Evolutionary conservation across 257 asterid genomes (phyloP), one percentile per base, ranked within the genome.

Genomic region (Coffea canephora): DNA sequence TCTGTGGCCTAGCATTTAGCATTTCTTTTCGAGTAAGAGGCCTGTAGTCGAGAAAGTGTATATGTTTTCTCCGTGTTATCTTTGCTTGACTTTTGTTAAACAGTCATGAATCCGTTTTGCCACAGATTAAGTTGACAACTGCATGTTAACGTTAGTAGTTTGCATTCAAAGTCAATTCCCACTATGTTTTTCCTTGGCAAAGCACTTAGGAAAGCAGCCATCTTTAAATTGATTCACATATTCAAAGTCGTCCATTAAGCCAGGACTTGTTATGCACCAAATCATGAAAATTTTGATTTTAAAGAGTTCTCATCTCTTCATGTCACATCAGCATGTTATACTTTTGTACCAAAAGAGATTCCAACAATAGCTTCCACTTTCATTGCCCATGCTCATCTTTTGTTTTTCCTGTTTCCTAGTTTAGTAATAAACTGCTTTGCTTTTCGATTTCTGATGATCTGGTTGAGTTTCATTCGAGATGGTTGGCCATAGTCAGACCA

Each of bases 241-340:
- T 70, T 71, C 73, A 75, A 68, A 80, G 83, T 75, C 80, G 45
- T 80, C 83, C 80, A 75, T 21, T 80, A 43, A 54, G 72, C 41
- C 41, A 61, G 73, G 74, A 76, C 73, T 81, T 46, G 46, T 8
- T 41, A 46, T 76, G 69, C 69, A 52, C 59, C 34, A 21, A 39
- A 76, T 77, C 54, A 81, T 81, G 25, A 41, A 8, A 43, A 71
- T n/a, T 81, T 76, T 71, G 80, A 76, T 80, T 80, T 57, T 0
- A 54, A 54, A 80, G 65, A 8, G 6, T 59, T 45, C 43, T 69
- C 21, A 66, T 23, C 75, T 77, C 48, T 66, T 36, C 54, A 68
- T 74, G 36, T 80, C 75, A 64, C 71, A 68, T 77, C 80, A 76
- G 48, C 62, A 62, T 48, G 77, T 62, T 50, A 21, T 34, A 21